Evolutionary conservation across 1,284 basidiomycete species (phyloP), one percentile per base, ranked within the genome.

Genomic region (Leccinum cinnamomeum): DNA sequence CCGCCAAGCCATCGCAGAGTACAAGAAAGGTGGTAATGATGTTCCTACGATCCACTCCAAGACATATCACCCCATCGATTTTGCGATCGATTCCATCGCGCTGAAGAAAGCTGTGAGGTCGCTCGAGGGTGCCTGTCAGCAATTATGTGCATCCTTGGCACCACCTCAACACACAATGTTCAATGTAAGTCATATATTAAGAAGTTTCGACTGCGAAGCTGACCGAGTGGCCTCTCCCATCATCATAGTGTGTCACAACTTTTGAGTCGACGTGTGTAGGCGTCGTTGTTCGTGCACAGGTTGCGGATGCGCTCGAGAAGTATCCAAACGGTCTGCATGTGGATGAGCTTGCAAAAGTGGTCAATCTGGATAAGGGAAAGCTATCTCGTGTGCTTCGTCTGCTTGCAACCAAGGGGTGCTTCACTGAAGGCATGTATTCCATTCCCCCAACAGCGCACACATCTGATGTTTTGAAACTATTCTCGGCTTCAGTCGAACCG

Each of bases 391-490:
- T 76, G n/a, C 69, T 77, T 50, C 76, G 76, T 46, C 57, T 72
- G 5, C 71, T 77, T 16, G 70, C 72, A 3, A 68, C 69, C 7
- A 71, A 76, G 57, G 74, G 76, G 23, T 72, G 75, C 55, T 78
- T 77, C 58, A 65, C 57, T 2, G 77, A 78, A 66, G 67, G 75
- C 62, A 44, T 14, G 50, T 3, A 7, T 16, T 16, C 3, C 39
- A 39, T 16, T 28, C 35, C 6, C n/a, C 5, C 11, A 30, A 7
- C 16, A 7, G 18, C 14, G 14, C 46, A n/a, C 12, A 11, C 20
- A 12, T 50, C 20, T 51, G 12, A 51, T 51, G 30, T 28, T 39
- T 57, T 12, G 7, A 33, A 53, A 61, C 6, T 20, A 51, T 20
- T 11, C 18, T 3, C 18, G 1, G 39, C 12, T 39, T 44, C 20